phyloP scores from a whole-genome alignment of 371 early-diverging fungal species.

The Entomophthora muscae region DNA sequence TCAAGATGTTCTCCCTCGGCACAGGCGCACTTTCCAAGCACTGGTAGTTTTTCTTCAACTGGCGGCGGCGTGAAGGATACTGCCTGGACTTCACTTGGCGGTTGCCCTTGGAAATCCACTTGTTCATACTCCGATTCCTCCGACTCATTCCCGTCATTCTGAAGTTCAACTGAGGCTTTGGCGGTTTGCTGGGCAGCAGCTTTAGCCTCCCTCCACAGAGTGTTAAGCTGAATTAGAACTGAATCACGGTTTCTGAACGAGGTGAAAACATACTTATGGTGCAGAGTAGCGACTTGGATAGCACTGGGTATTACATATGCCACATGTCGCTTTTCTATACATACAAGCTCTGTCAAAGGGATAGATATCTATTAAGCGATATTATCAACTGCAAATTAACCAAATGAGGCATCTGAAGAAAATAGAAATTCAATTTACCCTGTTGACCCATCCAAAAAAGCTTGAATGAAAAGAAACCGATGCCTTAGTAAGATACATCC shows the following conservation, averaged over 20 bases:
- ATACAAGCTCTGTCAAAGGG: slow-evolving; percentile 58
- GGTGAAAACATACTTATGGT: slow-evolving; percentile 21
- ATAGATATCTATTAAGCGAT: slow-evolving; percentile 39
- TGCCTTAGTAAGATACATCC: slow-evolving; percentile 72
- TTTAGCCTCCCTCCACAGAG: not conserved
- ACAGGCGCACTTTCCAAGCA: slow-evolving; percentile 2
- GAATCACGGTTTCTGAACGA: not conserved
- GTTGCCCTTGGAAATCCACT: not conserved
- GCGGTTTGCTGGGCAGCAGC: not conserved
- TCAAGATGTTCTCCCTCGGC: not conserved
- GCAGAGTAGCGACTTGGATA: slow-evolving; percentile 52
- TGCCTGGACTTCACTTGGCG: too few relatives aligned
- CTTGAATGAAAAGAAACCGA: slow-evolving; percentile 83
- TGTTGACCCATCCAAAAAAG: slow-evolving; percentile 88
- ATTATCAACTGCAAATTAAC: not conserved
- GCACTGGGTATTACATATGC: slow-evolving; percentile 75
- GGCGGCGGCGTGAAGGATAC: too few relatives aligned
- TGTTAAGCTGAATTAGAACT: slow-evolving; percentile 1
- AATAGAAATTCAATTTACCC: slow-evolving; percentile 22
- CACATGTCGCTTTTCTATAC: slow-evolving; percentile 57
- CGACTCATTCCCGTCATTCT: not conserved
- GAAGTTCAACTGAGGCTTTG: not conserved
- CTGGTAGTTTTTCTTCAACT: not conserved
- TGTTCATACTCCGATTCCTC: not conserved
- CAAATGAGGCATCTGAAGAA: too few relatives aligned